Conservation (phyloP, 1,139 yeast genomes). For the Eremothecium cymbalariae region DNA sequence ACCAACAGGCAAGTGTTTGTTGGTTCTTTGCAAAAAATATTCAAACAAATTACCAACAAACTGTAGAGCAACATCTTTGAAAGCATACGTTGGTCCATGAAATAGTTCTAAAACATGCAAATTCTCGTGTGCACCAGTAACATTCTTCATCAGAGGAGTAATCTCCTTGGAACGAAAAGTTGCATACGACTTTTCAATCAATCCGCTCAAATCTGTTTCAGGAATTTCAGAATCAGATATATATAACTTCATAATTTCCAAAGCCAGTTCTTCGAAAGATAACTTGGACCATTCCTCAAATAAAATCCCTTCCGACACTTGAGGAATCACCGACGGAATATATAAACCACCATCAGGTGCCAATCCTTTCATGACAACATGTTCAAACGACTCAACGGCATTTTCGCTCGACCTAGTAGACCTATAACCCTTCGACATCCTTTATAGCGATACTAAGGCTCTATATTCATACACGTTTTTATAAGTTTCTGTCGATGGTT, state of each 20-base stretch:
- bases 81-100: conserved; percentile 99
- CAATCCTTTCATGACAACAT: conserved; percentile 85
- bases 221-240: conserved; percentile 65
- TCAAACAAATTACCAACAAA: conserved; percentile 96
- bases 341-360: conserved; percentile 96
- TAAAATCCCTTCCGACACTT: conserved; percentile 51
- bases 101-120: conserved; percentile 80
- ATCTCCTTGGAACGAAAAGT: conserved; percentile 81
- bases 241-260: conserved; percentile 74
- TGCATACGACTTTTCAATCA: conserved; percentile 68
- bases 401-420: conserved; percentile 68
- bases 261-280: conserved; percentile 78
- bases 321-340: conserved; percentile 76
- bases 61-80: conserved; percentile 96
- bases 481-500: too few species aligned
- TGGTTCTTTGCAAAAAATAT: conserved; percentile 73
- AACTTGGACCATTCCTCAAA: conserved; percentile 58
- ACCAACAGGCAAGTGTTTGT: conserved; percentile 50
- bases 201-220: conserved; percentile 50
- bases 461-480: too few species aligned
- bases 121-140: conserved; percentile 44
- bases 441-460: background rate
- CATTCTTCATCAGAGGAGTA: conserved; percentile 68
- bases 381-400: conserved; percentile 70
- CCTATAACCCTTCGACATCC: conserved; percentile 54